A percentile compares a stretch with the other conserved stretches of the same genome.
Evolutionary conservation across 208 protist genomes (phyloP).

Genomic region (Angomonas ambiguus): DNA sequence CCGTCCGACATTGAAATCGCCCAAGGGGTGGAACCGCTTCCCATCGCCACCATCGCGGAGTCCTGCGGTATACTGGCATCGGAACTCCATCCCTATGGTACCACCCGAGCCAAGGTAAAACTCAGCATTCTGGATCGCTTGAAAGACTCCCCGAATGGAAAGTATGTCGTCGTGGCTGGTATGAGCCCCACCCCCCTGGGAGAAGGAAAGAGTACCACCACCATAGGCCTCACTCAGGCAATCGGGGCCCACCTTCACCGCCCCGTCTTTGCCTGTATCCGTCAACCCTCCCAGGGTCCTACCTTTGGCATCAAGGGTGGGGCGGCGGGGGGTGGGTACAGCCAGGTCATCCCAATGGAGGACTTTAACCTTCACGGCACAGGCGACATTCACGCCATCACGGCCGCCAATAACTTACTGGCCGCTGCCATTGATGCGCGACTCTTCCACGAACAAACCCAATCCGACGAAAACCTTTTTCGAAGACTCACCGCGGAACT

Average conservation of each 20-base stretch:
- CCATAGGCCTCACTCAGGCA: slow-evolving; percentile 95
- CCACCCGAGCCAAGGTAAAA: slow-evolving; percentile 88
- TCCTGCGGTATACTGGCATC: slow-evolving; percentile 76
- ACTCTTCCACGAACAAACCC: slow-evolving; percentile 95
- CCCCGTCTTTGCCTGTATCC: slow-evolving; percentile 94
- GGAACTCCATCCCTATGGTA: slow-evolving; percentile 93
- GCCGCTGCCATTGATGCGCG: slow-evolving; percentile 97
- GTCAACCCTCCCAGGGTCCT: slow-evolving; percentile 97
- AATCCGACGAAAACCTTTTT: slow-evolving; percentile 89
- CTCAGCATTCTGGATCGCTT: slow-evolving; percentile 88
- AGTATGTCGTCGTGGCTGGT: slow-evolving; percentile 97
- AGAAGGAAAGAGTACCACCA: slow-evolving; percentile 98
- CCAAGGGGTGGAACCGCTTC: slow-evolving; percentile 65
- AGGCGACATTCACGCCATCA: slow-evolving; percentile 98
- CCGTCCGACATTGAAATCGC: slow-evolving; percentile 95
- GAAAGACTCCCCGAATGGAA: slow-evolving; percentile 64
- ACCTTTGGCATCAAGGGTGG: slow-evolving; percentile 97
- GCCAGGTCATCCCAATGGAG: slow-evolving; percentile 96
- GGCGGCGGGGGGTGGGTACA: slow-evolving; percentile 97
- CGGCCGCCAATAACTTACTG: slow-evolving; percentile 95
- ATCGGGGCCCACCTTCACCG: slow-evolving; percentile 94
- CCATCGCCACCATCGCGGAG: slow-evolving; percentile 74
- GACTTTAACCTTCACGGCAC: slow-evolving; percentile 99
- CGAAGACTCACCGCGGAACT: slow-evolving; percentile 67
- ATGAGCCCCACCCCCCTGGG: slow-evolving; percentile 92